These are phyloP conservation scores for Termitomyces sp. DNA, from an alignment of 768 basidiomycete genomes.

Conservation along the genomic window DNA sequence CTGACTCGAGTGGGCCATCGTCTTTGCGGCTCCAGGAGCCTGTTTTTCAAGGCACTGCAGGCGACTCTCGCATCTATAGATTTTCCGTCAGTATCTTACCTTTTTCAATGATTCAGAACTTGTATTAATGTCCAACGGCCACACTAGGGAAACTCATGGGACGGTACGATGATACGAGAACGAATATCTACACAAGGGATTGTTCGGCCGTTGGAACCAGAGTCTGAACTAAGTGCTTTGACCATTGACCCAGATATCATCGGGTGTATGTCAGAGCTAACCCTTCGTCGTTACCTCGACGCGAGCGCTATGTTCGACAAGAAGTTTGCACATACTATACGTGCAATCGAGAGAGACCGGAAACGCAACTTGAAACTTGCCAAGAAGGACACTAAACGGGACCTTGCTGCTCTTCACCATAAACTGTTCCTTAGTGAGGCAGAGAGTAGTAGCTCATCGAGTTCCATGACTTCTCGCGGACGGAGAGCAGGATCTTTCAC, in stretches of 20 bases:
- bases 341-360: slow-evolving; percentile 63
- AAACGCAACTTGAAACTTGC: slow-evolving; percentile 59
- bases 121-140: background rate
- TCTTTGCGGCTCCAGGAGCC: slow-evolving; percentile 15
- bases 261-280: slow-evolving; percentile 70
- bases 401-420: slow-evolving; percentile 44
- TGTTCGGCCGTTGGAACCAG: slow-evolving; percentile 77
- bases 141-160: slow-evolving; percentile 31
- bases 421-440: slow-evolving; percentile 25
- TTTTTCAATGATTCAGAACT: background rate
- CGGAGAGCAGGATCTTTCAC: slow-evolving; percentile 33
- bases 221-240: slow-evolving; percentile 60
- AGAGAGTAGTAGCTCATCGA: slow-evolving; percentile 11
- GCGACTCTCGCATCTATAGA: slow-evolving; percentile 55
- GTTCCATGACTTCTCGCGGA: slow-evolving; percentile 12
- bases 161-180: slow-evolving; percentile 82
- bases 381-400: slow-evolving; percentile 53
- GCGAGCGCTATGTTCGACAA: slow-evolving; percentile 55
- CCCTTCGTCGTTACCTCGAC: slow-evolving; percentile 71
- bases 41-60: slow-evolving; percentile 44
- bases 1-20: slow-evolving; percentile 20
- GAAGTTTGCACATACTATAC: slow-evolving; percentile 56
- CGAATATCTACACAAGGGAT: slow-evolving; percentile 78
- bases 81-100: slow-evolving; percentile 34
- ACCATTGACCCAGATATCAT: slow-evolving; percentile 59